Evolutionary conservation across 495 filamentous ascomycete genomes (phyloP), one percentile per base, ranked within the genome.

Genomic region (Neurospora cerealis): DNA sequence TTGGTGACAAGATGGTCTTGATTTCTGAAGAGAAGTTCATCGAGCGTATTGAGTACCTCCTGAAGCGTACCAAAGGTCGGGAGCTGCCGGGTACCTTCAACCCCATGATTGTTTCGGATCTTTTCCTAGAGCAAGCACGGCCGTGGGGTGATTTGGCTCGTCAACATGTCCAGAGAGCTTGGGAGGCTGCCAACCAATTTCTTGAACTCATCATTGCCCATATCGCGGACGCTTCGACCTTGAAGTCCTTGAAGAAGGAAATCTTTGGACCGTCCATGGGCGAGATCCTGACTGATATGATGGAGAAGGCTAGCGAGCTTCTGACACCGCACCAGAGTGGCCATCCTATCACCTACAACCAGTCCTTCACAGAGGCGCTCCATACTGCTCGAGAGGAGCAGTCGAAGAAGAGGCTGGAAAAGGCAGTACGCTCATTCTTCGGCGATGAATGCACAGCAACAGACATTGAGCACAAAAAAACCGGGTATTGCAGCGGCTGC

Each of bases 301-400:
- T 60, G 6, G 62, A 60, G 5, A 86, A 85, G 73, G 73, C 80
- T 4, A 66, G 69, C 4, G 80, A 83, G 40, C 70, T 88, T 15
- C 69, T 87, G 2, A 71, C 24, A 1, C 82, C 79, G 1, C 82
- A 86, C 54, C 71, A 78, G 8, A 75, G 72, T 1, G 76, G 77
- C 0, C 83, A 87, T 69, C 85, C 85, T 0, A 89, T 90, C 41
- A 89, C 88, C 0, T 90, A 90, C 75, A 89, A 89, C 77, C 85
- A 88, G 62, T 83, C 87, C 36, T 86, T 87, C 62, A 84, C 85
- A 0, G 85, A 89, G 21, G 85, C 72, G 8, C 74, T 89, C 0
- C 83, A 87, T 71, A 84, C 83, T 34, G 76, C 80, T 15, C 81
- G 80, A 21, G 41, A 77, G 6, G 42, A 75, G 21, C 78, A 84